Evolutionary conservation across 768 basidiomycete species (phyloP).

Genomic region (Neoboletus subvelutipes): DNA sequence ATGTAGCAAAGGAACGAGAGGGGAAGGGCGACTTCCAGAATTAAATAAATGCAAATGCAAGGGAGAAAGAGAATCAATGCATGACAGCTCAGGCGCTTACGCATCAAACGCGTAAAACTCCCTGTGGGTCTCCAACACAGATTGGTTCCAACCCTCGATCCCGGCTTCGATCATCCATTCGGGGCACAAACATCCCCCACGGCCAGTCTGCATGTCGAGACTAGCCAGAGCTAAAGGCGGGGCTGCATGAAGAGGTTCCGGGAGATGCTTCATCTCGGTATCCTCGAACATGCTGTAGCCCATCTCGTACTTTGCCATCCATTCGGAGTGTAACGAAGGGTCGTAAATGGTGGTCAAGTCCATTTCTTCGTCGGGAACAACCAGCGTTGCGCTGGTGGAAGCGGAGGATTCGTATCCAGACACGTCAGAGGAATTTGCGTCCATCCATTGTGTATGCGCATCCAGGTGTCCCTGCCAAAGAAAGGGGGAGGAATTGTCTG

Average conservation of each 20-base stretch:
- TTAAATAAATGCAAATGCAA: background rate
- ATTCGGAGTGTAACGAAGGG: slow-evolving; percentile 4
- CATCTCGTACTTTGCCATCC: slow-evolving; percentile 7
- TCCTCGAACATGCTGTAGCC: background rate
- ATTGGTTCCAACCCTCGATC: slow-evolving; percentile 13
- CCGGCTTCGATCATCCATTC: slow-evolving; percentile 17
- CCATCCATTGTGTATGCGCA: background rate
- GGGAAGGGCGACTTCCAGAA: too few species aligned
- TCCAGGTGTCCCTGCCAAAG: background rate
- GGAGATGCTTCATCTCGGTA: background rate
- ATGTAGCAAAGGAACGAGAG: background rate
- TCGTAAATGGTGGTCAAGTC: background rate
- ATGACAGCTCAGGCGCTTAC: background rate
- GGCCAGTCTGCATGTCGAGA: background rate
- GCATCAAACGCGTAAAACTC: background rate
- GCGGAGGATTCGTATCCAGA: background rate
- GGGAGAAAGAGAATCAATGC: background rate
- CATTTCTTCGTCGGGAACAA: background rate
- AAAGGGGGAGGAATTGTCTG: background rate
- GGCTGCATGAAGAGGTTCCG: background rate
- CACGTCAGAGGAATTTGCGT: background rate
- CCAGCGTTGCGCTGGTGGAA: background rate
- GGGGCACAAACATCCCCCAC: slow-evolving; percentile 11
- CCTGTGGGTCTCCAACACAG: background rate
- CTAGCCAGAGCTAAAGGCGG: too few species aligned